These are phyloP conservation scores for Brassica nigra DNA, from an alignment of 345 rosid species.

Conservation along the genomic window DNA sequence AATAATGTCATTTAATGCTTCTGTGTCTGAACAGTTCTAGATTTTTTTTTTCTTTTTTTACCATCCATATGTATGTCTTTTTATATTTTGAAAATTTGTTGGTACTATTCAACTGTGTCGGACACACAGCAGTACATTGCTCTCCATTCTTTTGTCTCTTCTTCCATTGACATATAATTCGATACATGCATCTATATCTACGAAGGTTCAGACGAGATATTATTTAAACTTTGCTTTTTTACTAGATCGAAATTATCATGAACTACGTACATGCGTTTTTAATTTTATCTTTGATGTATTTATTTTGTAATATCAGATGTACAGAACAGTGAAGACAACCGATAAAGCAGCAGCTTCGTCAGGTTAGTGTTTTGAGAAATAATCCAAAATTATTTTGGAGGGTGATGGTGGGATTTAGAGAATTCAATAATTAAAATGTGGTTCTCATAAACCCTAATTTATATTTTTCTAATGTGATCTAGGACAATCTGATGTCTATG, in stretches of 20 bases:
- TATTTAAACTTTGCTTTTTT: not conserved
- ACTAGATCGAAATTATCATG: conserved; percentile 10
- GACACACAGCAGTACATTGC: conserved; percentile 41
- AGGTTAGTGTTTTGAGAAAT: conserved; percentile 31
- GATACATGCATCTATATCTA: conserved; percentile 18
- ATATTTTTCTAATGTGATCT: not conserved
- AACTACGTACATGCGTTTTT: not conserved
- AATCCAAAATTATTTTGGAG: conserved; percentile 5
- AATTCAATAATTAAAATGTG: not conserved
- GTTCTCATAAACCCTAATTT: not conserved
- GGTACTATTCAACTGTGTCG: conserved; percentile 42
- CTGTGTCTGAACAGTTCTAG: conserved; percentile 39
- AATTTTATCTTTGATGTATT: not conserved
- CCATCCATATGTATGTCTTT: conserved; percentile 29
- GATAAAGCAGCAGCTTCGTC: conserved; percentile 46
- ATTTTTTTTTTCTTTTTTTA: not conserved
- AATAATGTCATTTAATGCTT: conserved; percentile 40
- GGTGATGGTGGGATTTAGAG: not conserved
- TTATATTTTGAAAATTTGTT: conserved; percentile 35
- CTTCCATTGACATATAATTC: conserved; percentile 21
- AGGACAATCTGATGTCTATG: conserved; percentile 41
- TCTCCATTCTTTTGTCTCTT: conserved; percentile 38
- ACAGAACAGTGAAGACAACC: conserved; percentile 48
- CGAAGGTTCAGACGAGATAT: conserved; percentile 7
- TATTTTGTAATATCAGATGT: conserved; percentile 35